Percentiles rank a stretch among this genome's conserved stretches.
Evolutionary conservation across 306 rosid genomes (phyloP).

Genomic region (Rosa persica): DNA sequence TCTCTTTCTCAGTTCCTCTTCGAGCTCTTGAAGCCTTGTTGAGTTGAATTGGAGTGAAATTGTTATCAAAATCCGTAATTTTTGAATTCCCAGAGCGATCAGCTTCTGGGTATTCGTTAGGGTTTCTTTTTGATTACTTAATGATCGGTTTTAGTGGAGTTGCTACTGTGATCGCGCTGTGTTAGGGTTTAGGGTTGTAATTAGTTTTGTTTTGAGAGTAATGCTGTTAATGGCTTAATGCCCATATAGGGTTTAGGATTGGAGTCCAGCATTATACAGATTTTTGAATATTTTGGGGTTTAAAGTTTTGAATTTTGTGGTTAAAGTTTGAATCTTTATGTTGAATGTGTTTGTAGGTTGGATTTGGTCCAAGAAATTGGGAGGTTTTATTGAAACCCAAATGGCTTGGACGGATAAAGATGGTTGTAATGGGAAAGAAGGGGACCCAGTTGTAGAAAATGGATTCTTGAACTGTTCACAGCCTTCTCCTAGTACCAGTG

Average conservation of each 20-base stretch:
- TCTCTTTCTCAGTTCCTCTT: background rate
- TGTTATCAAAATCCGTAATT: background rate
- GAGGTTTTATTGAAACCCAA: conserved; percentile 20
- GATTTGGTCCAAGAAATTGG: conserved; percentile 32
- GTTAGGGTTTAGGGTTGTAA: conserved; percentile 7
- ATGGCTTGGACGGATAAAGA: conserved; percentile 75
- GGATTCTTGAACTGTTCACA: conserved; percentile 64
- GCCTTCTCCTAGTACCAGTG: conserved; percentile 49
- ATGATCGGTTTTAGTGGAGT: conserved; percentile 21
- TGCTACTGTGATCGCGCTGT: conserved; percentile 9
- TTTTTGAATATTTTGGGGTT: background rate
- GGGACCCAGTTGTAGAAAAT: conserved; percentile 53
- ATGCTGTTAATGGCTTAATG: too few relatives aligned
- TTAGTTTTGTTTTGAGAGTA: background rate
- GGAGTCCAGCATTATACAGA: conserved; percentile 8
- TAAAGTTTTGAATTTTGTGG: background rate
- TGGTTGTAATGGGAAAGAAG: conserved; percentile 51
- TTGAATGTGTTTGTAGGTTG: conserved; percentile 15
- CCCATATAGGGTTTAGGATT: background rate
- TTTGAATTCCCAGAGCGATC: background rate
- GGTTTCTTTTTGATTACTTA: conserved; percentile 9
- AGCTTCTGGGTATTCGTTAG: conserved; percentile 12
- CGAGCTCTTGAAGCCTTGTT: background rate
- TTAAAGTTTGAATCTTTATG: background rate
- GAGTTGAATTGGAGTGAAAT: background rate